Base-by-base conservation (phyloP, 176 grass and related monocot species). In the Secale cereale region DNA sequence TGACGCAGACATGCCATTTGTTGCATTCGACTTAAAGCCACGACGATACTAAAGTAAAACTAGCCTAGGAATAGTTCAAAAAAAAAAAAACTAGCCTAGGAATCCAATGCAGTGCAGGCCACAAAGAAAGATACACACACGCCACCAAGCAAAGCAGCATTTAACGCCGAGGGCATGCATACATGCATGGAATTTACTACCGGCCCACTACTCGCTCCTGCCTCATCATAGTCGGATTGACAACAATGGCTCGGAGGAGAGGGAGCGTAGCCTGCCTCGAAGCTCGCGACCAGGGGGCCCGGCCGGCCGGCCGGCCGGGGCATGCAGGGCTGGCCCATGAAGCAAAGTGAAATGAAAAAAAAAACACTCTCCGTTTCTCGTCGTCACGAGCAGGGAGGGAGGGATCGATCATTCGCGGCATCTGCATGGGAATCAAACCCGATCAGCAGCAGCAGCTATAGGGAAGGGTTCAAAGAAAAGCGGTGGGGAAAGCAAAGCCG, bases 351-450 rank as follows among this genome's bases (percentile, higher is more conserved):
- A 77, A 22, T 1, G 30, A 15, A 16, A 1, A 73, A 28, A 15
- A 27, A 26, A 7, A 0, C 4, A 0, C 9, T 13, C 19, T 65
- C 22, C 7, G 28, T 40, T 77, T 72, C 64, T 65, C 32, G 64
- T 31, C 7, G 62, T 27, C 79, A 41, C 70, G 80, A 76, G 9
- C 9, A 40, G 33, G 9, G 37, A 40, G 33, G 76, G 84, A 78
- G 71, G 71, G 29, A 67, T 67, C 16, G 80, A 63, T 79, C 60
- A 69, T 82, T 81, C 43, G 89, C 20, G 84, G 90, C n/a, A 88
- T 88, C 91, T 89, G 94, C 85, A 81, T 86, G 91, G 87, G 88
- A 91, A 91, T 90, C 91, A 97, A 70, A 70, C 67, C 0, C 43
- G 1, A 14, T 0, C 41, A 46, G 43, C 35, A 36, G 46, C 52